Conservation (phyloP, 768 basidiomycete species). For the Termitomyces sp. region DNA sequence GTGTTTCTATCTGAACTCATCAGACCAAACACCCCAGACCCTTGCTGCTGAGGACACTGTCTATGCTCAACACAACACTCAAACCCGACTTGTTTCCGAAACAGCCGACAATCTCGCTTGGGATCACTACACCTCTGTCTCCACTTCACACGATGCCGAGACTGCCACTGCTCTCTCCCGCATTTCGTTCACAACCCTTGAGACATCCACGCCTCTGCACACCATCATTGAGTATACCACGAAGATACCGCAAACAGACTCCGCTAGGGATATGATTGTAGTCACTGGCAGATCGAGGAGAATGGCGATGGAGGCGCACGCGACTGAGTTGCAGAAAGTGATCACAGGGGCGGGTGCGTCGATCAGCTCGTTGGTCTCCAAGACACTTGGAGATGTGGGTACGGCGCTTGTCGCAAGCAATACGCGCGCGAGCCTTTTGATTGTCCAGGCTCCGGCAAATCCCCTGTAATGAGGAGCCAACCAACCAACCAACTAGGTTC, state of each 20-base stretch:
- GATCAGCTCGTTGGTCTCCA: conserved; percentile 54
- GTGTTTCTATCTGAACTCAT: neutral
- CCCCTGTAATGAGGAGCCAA: neutral
- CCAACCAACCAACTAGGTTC: no score
- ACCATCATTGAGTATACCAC: conserved; percentile 40
- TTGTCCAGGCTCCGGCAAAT: conserved; percentile 38
- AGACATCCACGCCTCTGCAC: conserved; percentile 54
- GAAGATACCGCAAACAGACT: conserved; percentile 21
- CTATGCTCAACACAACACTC: conserved; percentile 62
- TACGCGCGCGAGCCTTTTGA: conserved; percentile 43
- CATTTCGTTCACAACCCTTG: conserved; percentile 53
- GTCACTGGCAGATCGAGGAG: conserved; percentile 75
- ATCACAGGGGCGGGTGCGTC: conserved; percentile 35
- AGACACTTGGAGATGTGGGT: conserved; percentile 68
- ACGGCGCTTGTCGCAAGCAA: neutral
- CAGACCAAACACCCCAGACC: conserved; percentile 28
- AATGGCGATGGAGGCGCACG: conserved; percentile 56
- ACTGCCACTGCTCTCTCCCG: conserved; percentile 37
- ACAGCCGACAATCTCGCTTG: conserved; percentile 82
- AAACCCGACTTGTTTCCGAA: conserved; percentile 67
- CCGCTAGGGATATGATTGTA: conserved; percentile 53
- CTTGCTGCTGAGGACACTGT: conserved; percentile 62
- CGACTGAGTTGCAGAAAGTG: conserved; percentile 53
- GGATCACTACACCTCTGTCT: conserved; percentile 51
- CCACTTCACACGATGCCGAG: conserved; percentile 21